Evolutionary conservation across 805 yeast species (phyloP).

Genomic region (Candida maesae): DNA sequence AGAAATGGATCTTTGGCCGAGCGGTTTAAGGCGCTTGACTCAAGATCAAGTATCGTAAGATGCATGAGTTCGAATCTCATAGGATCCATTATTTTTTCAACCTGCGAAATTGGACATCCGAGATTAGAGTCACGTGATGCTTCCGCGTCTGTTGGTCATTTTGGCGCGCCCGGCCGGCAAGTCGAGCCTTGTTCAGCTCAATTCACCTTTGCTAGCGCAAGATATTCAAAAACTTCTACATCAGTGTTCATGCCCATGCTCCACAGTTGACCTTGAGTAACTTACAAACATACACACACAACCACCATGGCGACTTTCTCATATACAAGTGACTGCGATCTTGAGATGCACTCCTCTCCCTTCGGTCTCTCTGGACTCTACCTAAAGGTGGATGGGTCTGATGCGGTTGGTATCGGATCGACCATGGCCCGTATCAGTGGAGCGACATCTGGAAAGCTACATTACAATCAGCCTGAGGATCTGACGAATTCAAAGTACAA

Average conservation of each 20-base stretch:
- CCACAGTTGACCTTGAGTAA: too few relatives aligned
- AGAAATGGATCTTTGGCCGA: conserved; percentile 22
- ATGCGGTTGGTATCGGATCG: conserved; percentile 51
- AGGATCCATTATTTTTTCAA: conserved; percentile 20
- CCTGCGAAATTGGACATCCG: not conserved
- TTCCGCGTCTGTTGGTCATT: too few relatives aligned
- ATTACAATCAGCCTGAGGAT: conserved; percentile 46
- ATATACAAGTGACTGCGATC: conserved; percentile 46
- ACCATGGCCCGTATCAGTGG: conserved; percentile 57
- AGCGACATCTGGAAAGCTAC: conserved; percentile 43
- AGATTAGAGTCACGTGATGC: not conserved
- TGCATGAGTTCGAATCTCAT: conserved; percentile 24
- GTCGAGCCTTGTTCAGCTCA: too few relatives aligned
- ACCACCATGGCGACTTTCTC: conserved; percentile 29
- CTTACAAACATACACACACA: too few relatives aligned
- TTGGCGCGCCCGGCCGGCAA: too few relatives aligned
- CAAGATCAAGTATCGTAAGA: conserved; percentile 24
- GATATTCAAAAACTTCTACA: too few relatives aligned
- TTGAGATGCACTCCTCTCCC: conserved; percentile 54
- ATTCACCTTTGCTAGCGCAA: too few relatives aligned
- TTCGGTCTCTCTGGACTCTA: conserved; percentile 52
- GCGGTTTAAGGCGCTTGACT: conserved; percentile 25
- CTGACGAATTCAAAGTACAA: conserved; percentile 45
- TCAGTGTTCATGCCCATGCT: too few relatives aligned
- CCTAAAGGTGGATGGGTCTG: conserved; percentile 44